Percentiles rank a stretch among this genome's conserved stretches.
Conservation (phyloP, 257 asterid species). For the Ligustrum vulgare region DNA sequence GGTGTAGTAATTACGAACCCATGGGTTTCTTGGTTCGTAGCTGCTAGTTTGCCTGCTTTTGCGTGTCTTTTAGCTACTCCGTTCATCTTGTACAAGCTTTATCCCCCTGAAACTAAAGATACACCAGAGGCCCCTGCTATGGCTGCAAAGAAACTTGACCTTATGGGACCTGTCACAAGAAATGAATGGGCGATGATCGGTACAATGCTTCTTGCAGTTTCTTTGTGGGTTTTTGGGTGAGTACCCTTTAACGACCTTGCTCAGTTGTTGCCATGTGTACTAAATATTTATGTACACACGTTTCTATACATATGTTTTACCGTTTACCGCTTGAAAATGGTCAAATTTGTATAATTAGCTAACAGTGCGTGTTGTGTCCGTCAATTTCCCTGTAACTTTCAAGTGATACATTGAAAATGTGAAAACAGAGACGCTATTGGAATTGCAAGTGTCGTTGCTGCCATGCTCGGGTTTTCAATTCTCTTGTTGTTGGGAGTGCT, state of each 20-base stretch:
- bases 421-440: constrained; percentile 81
- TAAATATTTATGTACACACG: neutral
- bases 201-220: constrained; percentile 96
- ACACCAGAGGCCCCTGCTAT: constrained; percentile 96
- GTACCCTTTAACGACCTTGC: constrained; percentile 21
- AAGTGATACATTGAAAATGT: constrained; percentile 16
- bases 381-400: neutral
- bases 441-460: constrained; percentile 89
- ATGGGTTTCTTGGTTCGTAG: constrained; percentile 96
- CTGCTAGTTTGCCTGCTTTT: constrained; percentile 89
- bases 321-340: neutral
- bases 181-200: constrained; percentile 92
- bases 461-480: constrained; percentile 93
- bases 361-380: neutral
- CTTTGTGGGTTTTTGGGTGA: constrained; percentile 92
- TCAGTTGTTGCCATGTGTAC: neutral
- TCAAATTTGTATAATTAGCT: neutral
- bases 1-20: constrained; percentile 84
- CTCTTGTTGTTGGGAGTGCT: constrained; percentile 76
- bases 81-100: constrained; percentile 71
- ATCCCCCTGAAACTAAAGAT: constrained; percentile 92
- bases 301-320: neutral
- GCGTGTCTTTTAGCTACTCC: constrained; percentile 83
- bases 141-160: constrained; percentile 77
- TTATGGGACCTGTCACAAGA: constrained; percentile 83